phyloP scores from a whole-genome alignment of 805 yeast species.

The Candida gorgasii region DNA sequence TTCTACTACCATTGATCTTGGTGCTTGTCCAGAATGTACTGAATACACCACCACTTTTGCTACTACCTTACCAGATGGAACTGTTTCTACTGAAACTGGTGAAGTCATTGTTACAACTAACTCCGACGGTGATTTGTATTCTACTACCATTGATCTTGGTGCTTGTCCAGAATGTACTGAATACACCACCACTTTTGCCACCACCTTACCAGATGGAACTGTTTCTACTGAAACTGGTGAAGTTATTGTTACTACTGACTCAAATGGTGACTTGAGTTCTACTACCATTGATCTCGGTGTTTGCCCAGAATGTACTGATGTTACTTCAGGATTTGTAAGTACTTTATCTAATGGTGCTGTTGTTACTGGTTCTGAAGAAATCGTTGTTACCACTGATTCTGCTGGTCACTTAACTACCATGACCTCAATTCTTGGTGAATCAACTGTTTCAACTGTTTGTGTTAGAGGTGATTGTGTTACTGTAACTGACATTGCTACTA shows the following conservation, averaged over 20 bases:
- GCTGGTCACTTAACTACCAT: conserved; percentile 15
- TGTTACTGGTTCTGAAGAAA: conserved; percentile 15
- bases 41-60: conserved; percentile 15
- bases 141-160: conserved; percentile 13
- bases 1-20: conserved; percentile 9
- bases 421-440: conserved; percentile 9
- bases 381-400: conserved; percentile 17
- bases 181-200: conserved; percentile 19
- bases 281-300: conserved; percentile 12
- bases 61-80: conserved; percentile 13
- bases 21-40: conserved; percentile 15
- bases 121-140: conserved; percentile 16
- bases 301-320: conserved; percentile 11
- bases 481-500: conserved; percentile 19
- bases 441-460: conserved; percentile 11
- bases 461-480: conserved; percentile 12
- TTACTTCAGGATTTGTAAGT: conserved; percentile 18
- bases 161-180: conserved; percentile 15
- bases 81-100: conserved; percentile 13
- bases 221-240: conserved; percentile 15
- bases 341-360: conserved; percentile 17
- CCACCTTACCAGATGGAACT: conserved; percentile 15
- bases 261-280: conserved; percentile 14
- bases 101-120: conserved; percentile 22
- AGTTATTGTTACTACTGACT: conserved; percentile 19